phyloP scores from a whole-genome alignment of 257 asterid genomes.

The Nicotiana knightiana region DNA sequence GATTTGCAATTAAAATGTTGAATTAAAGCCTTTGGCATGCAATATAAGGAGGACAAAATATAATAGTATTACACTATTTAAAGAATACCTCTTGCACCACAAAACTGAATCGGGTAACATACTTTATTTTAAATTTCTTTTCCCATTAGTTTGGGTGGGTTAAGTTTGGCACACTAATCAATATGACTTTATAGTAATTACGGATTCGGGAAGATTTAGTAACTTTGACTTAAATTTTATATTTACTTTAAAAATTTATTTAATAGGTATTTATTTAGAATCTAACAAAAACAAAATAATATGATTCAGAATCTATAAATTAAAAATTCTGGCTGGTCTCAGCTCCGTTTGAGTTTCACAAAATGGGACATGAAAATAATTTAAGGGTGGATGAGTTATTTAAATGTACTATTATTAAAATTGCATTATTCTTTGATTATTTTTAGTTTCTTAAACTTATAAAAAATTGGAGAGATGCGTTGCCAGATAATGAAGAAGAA shows the following conservation, averaged over 20 bases:
- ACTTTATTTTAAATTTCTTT: neutral
- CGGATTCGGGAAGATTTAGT: too few relatives aligned
- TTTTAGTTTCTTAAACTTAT: neutral
- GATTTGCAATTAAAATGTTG: neutral
- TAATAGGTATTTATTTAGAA: too few relatives aligned
- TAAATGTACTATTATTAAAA: neutral
- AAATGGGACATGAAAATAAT: too few relatives aligned
- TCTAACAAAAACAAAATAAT: too few relatives aligned
- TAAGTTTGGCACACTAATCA: constrained; percentile 1
- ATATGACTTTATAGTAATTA: neutral
- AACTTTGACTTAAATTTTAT: too few relatives aligned
- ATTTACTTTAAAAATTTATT: too few relatives aligned
- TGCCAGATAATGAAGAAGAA: neutral
- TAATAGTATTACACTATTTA: neutral
- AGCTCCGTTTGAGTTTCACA: too few relatives aligned
- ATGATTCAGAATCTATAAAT: too few relatives aligned
- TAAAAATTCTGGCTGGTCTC: too few relatives aligned
- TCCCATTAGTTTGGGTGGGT: neutral
- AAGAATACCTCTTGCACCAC: neutral
- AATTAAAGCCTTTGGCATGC: neutral
- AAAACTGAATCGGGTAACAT: too few relatives aligned
- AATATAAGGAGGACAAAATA: neutral
- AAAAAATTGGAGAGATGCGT: neutral
- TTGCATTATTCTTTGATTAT: neutral
- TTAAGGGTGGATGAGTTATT: neutral